Percentiles rank a stretch among this genome's conserved stretches.
phyloP scores from a whole-genome alignment of 306 rosid species.

The Vigna nakashimae region DNA sequence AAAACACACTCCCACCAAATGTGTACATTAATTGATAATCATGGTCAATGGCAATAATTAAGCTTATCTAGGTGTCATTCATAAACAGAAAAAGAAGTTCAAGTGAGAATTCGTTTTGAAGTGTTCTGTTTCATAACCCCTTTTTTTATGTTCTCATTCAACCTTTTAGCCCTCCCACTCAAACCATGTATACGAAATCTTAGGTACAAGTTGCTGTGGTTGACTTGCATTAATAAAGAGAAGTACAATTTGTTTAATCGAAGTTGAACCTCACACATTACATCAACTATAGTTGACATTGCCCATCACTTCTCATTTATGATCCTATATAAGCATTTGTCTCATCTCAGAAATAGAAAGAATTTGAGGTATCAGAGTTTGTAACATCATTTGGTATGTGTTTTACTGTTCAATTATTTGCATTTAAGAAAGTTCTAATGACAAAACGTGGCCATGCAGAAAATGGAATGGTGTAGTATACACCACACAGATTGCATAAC shows the following conservation, averaged over 20 bases:
- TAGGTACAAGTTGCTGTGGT: conserved; percentile 15
- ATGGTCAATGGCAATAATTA: conserved; percentile 37
- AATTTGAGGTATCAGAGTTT: conserved; percentile 10
- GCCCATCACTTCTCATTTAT: background rate
- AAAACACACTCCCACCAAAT: background rate
- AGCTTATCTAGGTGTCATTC: conserved; percentile 26
- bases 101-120: background rate
- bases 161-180: conserved; percentile 8
- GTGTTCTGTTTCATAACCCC: background rate
- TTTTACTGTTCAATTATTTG: conserved; percentile 21
- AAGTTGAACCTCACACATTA: background rate
- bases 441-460: conserved; percentile 23
- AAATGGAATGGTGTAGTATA: background rate
- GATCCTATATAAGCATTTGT: conserved; percentile 39
- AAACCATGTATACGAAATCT: background rate
- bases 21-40: conserved; percentile 5
- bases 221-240: conserved; percentile 38
- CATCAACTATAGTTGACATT: background rate
- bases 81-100: background rate
- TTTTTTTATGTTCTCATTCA: background rate
- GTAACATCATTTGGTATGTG: conserved; percentile 32
- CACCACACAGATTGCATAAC: background rate
- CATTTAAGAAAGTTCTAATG: background rate
- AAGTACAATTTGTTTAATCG: background rate
- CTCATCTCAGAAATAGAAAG: background rate